Percentiles rank a stretch among this genome's conserved stretches.
Conservation (phyloP, 257 asterid species). For the Scutellaria baicalensis region DNA sequence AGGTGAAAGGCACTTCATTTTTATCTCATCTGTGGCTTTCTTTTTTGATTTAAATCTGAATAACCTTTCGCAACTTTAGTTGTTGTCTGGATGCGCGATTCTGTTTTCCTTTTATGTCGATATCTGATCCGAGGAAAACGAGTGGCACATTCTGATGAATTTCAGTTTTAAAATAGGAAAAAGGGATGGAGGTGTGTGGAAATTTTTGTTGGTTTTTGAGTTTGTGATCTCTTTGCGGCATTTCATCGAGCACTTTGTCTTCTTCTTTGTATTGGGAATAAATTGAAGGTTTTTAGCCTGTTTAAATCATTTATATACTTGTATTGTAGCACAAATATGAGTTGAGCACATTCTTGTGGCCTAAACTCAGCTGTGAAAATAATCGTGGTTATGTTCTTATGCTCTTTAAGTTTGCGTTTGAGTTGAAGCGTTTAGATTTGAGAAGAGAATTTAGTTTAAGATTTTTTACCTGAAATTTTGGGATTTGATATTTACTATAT, state of each 20-base stretch:
- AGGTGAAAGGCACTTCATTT: conserved; percentile 6
- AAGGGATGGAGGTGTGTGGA: neutral
- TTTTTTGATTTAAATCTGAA: neutral
- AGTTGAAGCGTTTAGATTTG: too few relatives aligned
- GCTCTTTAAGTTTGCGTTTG: too few relatives aligned
- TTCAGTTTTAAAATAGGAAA: neutral
- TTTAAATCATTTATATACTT: too few relatives aligned
- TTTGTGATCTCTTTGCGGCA: neutral
- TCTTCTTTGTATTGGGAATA: neutral
- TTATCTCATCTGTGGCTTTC: neutral
- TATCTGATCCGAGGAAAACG: neutral
- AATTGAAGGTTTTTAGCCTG: too few relatives aligned
- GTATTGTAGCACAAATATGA: too few relatives aligned
- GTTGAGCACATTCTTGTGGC: too few relatives aligned
- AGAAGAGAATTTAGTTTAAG: too few relatives aligned
- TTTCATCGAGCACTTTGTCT: neutral
- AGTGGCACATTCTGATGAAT: neutral
- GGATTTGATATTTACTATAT: neutral
- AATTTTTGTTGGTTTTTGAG: neutral
- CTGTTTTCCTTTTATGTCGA: neutral
- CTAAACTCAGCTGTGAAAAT: too few relatives aligned
- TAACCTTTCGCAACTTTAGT: neutral
- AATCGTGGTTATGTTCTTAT: too few relatives aligned
- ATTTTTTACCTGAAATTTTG: too few relatives aligned
- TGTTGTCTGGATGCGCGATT: neutral